Percentiles rank a stretch among this genome's conserved stretches.
These are phyloP conservation scores for Sporothrix phasma DNA, from an alignment of 2,329 filamentous ascomycete genomes.

Conservation along the genomic window DNA sequence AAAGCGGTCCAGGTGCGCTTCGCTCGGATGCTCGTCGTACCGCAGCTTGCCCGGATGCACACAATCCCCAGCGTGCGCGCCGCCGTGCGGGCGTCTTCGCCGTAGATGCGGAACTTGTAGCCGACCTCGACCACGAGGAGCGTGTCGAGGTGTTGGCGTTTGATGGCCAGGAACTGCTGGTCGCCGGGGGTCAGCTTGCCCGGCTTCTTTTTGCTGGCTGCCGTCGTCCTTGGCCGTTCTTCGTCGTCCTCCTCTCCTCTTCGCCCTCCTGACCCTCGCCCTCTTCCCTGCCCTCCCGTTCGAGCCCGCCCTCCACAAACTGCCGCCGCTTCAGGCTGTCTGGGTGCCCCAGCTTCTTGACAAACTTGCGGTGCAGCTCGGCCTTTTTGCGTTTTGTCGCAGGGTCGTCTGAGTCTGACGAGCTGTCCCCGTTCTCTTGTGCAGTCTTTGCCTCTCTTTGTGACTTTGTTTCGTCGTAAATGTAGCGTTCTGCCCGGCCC, in stretches of 20 bases:
- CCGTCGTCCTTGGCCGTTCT: slow-evolving; percentile 34
- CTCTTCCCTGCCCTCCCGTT: slow-evolving; percentile 36
- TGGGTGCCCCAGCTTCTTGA: slow-evolving; percentile 79
- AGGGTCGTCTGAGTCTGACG: slow-evolving; percentile 19
- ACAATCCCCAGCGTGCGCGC: slow-evolving; percentile 89
- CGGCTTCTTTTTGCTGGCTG: slow-evolving; percentile 46
- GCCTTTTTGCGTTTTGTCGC: slow-evolving; percentile 42
- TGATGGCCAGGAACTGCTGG: slow-evolving; percentile 86
- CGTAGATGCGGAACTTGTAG: slow-evolving; percentile 97
- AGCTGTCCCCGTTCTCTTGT: background rate
- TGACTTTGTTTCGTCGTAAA: background rate
- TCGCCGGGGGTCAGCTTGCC: slow-evolving; percentile 91
- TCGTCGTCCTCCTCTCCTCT: slow-evolving; percentile 40
- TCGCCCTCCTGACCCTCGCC: slow-evolving; percentile 42
- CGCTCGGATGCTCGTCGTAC: slow-evolving; percentile 88
- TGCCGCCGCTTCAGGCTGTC: slow-evolving; percentile 67
- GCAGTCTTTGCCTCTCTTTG: background rate
- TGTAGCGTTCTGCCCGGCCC: slow-evolving; percentile 9
- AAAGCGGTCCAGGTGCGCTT: slow-evolving; percentile 84
- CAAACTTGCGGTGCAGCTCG: slow-evolving; percentile 71
- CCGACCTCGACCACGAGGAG: slow-evolving; percentile 89
- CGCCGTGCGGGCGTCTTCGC: slow-evolving; percentile 82
- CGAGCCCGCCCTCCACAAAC: slow-evolving; percentile 36
- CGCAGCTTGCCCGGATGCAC: slow-evolving; percentile 89
- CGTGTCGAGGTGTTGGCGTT: slow-evolving; percentile 81